A percentile compares a stretch with the other conserved stretches of the same genome.
Evolutionary conservation across 202 grass and related monocot genomes (phyloP).

Genomic region (Cymbopogon flexuosus): DNA sequence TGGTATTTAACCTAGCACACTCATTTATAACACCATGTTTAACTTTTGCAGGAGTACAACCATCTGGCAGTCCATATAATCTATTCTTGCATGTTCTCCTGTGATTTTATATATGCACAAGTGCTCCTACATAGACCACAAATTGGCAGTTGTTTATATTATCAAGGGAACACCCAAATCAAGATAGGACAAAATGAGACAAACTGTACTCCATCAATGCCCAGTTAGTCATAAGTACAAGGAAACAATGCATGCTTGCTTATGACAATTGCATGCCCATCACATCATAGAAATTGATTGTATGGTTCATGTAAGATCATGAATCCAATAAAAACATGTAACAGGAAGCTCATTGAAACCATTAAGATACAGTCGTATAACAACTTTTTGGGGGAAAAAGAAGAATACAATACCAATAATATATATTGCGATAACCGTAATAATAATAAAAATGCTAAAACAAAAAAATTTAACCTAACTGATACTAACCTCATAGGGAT

Average conservation of each 20-base stretch:
- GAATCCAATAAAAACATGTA: constrained; percentile 7
- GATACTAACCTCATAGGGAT: constrained; percentile 66
- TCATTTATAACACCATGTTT: neutral
- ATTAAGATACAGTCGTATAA: neutral
- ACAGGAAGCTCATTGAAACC: constrained; percentile 18
- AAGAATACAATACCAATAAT: neutral
- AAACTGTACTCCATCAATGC: neutral
- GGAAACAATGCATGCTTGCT: neutral
- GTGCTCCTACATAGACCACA: neutral
- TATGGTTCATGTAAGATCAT: neutral
- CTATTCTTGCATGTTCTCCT: neutral
- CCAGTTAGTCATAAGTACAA: neutral
- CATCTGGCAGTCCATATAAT: neutral
- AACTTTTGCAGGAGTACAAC: neutral
- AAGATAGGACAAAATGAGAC: neutral
- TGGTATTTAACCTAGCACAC: neutral
- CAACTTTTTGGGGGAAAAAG: neutral
- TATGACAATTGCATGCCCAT: neutral
- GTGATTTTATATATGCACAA: neutral
- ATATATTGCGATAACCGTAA: neutral
- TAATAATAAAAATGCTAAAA: neutral
- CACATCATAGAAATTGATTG: neutral
- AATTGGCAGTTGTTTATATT: neutral
- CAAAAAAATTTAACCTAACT: neutral
- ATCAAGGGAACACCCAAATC: neutral